phyloP scores from a whole-genome alignment of 2,329 filamentous ascomycete genomes.

The Alternaria gansuensis region DNA sequence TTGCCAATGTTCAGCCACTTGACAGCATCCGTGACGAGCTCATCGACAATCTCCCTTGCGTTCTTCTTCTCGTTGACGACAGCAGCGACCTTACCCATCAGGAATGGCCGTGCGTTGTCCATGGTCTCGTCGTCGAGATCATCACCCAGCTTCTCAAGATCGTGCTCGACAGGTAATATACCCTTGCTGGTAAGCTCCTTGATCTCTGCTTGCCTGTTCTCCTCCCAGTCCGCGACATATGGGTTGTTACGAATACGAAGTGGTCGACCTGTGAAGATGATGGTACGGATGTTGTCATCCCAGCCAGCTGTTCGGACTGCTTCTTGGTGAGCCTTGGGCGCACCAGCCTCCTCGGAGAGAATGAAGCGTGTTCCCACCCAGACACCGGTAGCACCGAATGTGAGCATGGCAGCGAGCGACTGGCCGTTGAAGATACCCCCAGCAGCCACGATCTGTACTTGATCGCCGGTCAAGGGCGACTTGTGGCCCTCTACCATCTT shows the following conservation, averaged over 20 bases:
- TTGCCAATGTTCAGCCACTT: slow-evolving; percentile 73
- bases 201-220: slow-evolving; percentile 88
- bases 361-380: slow-evolving; percentile 99
- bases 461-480: slow-evolving; percentile 84
- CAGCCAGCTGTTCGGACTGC: slow-evolving; percentile 90
- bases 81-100: slow-evolving; percentile 97
- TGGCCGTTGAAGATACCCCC: slow-evolving; percentile 95
- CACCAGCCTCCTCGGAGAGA: slow-evolving; percentile 91
- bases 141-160: slow-evolving; percentile 81
- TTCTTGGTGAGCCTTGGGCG: slow-evolving; percentile 92
- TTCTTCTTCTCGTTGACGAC: slow-evolving; percentile 92
- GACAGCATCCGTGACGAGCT: slow-evolving; percentile 86
- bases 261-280: slow-evolving; percentile 98
- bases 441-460: slow-evolving; percentile 91
- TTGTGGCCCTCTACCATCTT: slow-evolving; percentile 81
- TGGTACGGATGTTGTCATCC: slow-evolving; percentile 94
- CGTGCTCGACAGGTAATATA: slow-evolving; percentile 90
- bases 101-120: slow-evolving; percentile 87
- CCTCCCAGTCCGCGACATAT: slow-evolving; percentile 97
- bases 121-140: slow-evolving; percentile 80
- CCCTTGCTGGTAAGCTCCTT: slow-evolving; percentile 90
- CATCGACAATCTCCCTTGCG: slow-evolving; percentile 91
- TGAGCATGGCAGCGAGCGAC: slow-evolving; percentile 86
- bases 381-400: slow-evolving; percentile 90
- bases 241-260: slow-evolving; percentile 91